Conservation (phyloP, 2,329 filamentous ascomycete species). For the Thyridium curvatum region DNA sequence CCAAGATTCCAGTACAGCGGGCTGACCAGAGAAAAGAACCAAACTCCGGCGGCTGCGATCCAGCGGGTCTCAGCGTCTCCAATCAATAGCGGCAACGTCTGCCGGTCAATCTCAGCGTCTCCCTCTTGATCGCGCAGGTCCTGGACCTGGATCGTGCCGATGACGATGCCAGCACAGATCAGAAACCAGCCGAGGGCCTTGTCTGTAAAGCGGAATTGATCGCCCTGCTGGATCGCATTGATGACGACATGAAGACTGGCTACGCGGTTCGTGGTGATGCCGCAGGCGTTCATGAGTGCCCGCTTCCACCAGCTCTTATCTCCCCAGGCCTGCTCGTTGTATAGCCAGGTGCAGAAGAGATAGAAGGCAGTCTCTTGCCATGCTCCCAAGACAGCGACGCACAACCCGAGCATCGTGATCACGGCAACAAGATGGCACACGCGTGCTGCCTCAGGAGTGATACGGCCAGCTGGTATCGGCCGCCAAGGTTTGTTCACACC, state of each 20-base stretch:
- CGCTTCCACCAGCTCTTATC: constrained; percentile 18
- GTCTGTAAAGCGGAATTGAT: too few species aligned
- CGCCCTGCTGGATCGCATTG: not conserved
- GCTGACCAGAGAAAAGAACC: too few species aligned
- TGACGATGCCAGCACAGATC: constrained; percentile 9
- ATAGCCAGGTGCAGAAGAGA: constrained; percentile 26
- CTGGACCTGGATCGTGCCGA: constrained; percentile 15
- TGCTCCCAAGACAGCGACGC: constrained; percentile 11
- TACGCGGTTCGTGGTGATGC: constrained; percentile 5
- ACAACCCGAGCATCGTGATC: too few species aligned
- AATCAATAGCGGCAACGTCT: constrained; percentile 5
- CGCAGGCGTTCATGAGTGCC: constrained; percentile 10
- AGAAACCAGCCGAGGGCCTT: constrained; percentile 4
- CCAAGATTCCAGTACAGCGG: too few species aligned
- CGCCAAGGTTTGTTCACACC: constrained; percentile 9
- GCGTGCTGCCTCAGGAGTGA: constrained; percentile 16
- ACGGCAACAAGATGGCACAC: not conserved
- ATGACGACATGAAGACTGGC: constrained; percentile 5
- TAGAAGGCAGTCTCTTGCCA: constrained; percentile 20
- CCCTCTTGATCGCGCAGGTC: constrained; percentile 14
- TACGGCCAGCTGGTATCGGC: constrained; percentile 13
- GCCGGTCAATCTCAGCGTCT: constrained; percentile 7
- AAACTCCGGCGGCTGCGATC: not conserved
- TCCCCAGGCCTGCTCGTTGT: constrained; percentile 29
- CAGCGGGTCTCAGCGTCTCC: constrained; percentile 2